phyloP scores from a whole-genome alignment of 352 stramenopile species.

The Globisporangium paddicum region DNA sequence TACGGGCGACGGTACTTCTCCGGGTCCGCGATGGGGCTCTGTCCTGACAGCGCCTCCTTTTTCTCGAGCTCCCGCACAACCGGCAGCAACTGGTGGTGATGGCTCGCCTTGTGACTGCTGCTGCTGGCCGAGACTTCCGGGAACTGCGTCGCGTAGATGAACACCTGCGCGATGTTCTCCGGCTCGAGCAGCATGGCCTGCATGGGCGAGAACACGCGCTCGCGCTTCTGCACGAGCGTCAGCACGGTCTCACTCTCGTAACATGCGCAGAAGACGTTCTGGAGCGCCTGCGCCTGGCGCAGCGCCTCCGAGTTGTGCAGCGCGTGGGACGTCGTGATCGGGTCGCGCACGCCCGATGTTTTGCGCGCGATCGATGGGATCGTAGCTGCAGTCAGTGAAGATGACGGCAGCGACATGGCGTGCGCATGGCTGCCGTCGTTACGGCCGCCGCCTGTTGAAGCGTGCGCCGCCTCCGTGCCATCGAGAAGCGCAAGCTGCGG shows the following conservation, averaged over 20 bases:
- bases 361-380: conserved; percentile 24
- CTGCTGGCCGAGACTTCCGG: not conserved
- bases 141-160: conserved; percentile 48
- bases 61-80: not conserved
- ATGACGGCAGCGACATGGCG: not conserved
- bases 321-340: conserved; percentile 58
- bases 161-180: conserved; percentile 56
- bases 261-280: conserved; percentile 75
- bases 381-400: conserved; percentile 4
- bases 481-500: not conserved
- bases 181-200: conserved; percentile 61
- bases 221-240: conserved; percentile 47
- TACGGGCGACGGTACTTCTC: conserved; percentile 53
- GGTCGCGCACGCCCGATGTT: conserved; percentile 41
- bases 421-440: not conserved
- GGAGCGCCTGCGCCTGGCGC: conserved; percentile 45
- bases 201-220: conserved; percentile 56
- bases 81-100: not conserved
- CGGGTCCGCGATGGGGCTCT: conserved; percentile 18
- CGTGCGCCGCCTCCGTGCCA: not conserved
- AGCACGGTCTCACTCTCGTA: conserved; percentile 74
- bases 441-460: not conserved
- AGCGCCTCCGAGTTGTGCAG: conserved; percentile 71
- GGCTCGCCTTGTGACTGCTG: conserved; percentile 7
- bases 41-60: not conserved